phyloP scores from a whole-genome alignment of 1,284 basidiomycete species.

The Ustilago crameri region DNA sequence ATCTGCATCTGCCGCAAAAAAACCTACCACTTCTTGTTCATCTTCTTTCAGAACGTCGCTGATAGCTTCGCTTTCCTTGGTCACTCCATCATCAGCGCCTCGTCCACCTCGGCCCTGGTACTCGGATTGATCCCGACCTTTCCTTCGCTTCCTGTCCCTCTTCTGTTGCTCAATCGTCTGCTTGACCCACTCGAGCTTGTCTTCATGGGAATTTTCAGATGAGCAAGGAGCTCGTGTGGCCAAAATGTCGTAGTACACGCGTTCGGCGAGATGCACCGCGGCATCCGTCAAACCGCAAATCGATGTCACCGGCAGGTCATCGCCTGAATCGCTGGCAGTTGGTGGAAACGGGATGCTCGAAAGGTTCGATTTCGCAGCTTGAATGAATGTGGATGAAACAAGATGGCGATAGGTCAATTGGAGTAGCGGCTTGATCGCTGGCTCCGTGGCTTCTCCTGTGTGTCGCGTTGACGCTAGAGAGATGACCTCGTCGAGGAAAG shows the following conservation, averaged over 20 bases:
- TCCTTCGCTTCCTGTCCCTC: slow-evolving; percentile 71
- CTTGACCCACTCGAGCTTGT: slow-evolving; percentile 70
- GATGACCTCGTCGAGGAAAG: slow-evolving; percentile 25
- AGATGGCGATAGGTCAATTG: slow-evolving; percentile 38
- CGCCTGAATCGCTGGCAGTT: neutral
- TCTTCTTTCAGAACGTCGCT: neutral
- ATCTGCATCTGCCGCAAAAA: slow-evolving; percentile 22
- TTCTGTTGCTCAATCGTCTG: slow-evolving; percentile 74
- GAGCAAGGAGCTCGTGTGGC: slow-evolving; percentile 22
- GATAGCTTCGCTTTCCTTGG: slow-evolving; percentile 4
- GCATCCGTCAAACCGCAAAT: slow-evolving; percentile 36
- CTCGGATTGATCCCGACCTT: slow-evolving; percentile 43
- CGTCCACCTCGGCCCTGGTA: slow-evolving; percentile 55
- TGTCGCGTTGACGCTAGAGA: neutral
- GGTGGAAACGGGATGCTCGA: slow-evolving; percentile 35
- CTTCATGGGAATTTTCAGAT: slow-evolving; percentile 6
- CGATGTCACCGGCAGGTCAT: slow-evolving; percentile 12
- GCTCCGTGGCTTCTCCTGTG: neutral
- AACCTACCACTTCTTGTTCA: slow-evolving; percentile 11
- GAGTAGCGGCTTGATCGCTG: slow-evolving; percentile 14
- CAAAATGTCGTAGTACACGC: slow-evolving; percentile 67
- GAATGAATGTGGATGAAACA: neutral
- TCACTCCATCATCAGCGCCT: slow-evolving; percentile 38
- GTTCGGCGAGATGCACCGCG: slow-evolving; percentile 24
- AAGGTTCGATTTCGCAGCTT: neutral